Base-by-base conservation (phyloP, 495 filamentous ascomycete species). In the Aspergillus nidulans region DNA sequence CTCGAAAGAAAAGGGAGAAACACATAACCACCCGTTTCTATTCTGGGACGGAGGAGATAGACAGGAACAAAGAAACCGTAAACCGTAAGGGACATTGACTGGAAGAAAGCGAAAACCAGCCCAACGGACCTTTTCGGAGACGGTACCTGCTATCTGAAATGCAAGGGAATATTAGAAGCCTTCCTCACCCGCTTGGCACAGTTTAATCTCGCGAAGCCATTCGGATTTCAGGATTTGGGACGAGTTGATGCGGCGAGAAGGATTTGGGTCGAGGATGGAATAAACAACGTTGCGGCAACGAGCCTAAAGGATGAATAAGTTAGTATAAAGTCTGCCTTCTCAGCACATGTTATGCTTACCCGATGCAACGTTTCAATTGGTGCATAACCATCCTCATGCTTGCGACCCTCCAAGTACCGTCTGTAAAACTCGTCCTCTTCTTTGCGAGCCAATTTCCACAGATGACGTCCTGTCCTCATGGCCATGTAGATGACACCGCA, bases 401-500 rank as follows among this genome's bases (percentile, higher is more conserved):
- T 87, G 26, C 94, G 85, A 28, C 91, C 94, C 63, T 95, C 87
- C 6, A 97, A 77, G 63, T 99, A 99, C 12, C 91, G 85, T 52
- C 88, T 86, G 61, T 95, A 99, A 62, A 97, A 99, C 58, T 97
- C 95, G 61, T 98, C 94, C 63, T 97, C 92, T 39, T 94, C 92
- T 67, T 89, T 92, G 70, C 90, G 90, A 6, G 94, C 94, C 12
- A 96, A 81, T n/a, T 91, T 84, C 94, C 94, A 99, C 4, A 97
- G 75, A 73, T 99, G 95, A 28, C 94, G 77, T 39, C 94, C 94
- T 15, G 94, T 99, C 47, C 94, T 81, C 94, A 98, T 99, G 6
- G 94, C 94, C 95, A 99, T 97, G 75, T 99, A 99, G 52, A 99
- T 97, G 28, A 99, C 94, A 62, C 94, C 94, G 47, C 89, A 92